A percentile compares a stretch with the other conserved stretches of the same genome.
These are phyloP conservation scores for Cladosporium sp. DNA, from an alignment of 2,329 filamentous ascomycete genomes.

Conservation along the genomic window DNA sequence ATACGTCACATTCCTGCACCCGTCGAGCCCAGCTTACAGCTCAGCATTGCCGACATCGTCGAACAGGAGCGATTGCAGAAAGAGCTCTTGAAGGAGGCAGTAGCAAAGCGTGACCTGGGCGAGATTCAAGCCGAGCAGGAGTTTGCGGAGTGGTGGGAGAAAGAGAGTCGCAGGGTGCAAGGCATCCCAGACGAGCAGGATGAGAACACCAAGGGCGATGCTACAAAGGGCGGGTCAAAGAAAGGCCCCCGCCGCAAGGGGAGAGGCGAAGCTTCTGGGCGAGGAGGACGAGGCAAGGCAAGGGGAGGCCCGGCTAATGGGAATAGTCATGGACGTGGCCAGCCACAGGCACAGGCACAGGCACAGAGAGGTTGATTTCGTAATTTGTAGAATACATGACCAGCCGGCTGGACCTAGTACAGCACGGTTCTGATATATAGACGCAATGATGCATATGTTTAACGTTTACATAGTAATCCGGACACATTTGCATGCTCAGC, in stretches of 20 bases:
- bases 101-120: constrained; percentile 80
- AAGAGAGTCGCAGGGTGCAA: constrained; percentile 65
- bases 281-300: not conserved
- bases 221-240: constrained; percentile 12
- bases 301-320: not conserved
- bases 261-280: constrained; percentile 14
- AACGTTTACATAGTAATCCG: not conserved
- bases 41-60: constrained; percentile 85
- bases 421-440: not conserved
- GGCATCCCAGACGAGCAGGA: constrained; percentile 20
- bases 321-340: not conserved
- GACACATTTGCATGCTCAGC: too few relatives aligned
- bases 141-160: constrained; percentile 95
- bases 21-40: constrained; percentile 60
- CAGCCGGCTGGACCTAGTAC: constrained; percentile 1
- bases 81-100: constrained; percentile 73
- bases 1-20: constrained; percentile 54
- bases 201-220: not conserved
- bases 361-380: constrained; percentile 3
- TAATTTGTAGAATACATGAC: not conserved
- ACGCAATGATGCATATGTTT: not conserved
- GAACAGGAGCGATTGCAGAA: constrained; percentile 82
- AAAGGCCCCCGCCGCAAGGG: constrained; percentile 11
- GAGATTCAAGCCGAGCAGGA: constrained; percentile 97
- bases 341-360: not conserved